Percentiles rank a stretch among this genome's conserved stretches.
phyloP scores from a whole-genome alignment of 139 green algal genomes.

The Coelastrella sp. region DNA sequence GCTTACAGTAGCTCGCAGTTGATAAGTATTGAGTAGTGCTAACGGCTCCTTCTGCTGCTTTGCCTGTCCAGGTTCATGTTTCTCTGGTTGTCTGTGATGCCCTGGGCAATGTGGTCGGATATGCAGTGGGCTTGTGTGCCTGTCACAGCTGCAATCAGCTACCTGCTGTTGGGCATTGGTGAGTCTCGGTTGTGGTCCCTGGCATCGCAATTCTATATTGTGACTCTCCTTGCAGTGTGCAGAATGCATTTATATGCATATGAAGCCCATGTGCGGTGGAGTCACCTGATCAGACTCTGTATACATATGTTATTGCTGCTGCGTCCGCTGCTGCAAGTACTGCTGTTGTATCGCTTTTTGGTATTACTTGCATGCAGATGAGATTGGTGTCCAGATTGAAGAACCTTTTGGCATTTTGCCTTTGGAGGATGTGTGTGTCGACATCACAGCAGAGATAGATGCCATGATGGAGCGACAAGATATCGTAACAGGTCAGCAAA shows the following conservation, averaged over 20 bases:
- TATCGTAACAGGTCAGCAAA: neutral
- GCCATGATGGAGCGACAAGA: conserved; percentile 47
- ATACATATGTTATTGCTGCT: neutral
- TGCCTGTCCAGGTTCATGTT: conserved; percentile 40
- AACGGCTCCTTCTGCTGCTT: neutral
- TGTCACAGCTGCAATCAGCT: conserved; percentile 28
- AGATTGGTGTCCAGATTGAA: conserved; percentile 53
- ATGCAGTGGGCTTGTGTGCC: conserved; percentile 33
- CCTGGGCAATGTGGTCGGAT: conserved; percentile 49
- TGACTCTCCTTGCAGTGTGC: neutral
- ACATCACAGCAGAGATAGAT: conserved; percentile 27
- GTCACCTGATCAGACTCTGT: neutral
- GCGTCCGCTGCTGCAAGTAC: neutral
- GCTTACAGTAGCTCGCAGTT: too few relatives aligned
- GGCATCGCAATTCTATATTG: neutral
- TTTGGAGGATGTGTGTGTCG: conserved; percentile 43
- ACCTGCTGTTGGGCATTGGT: conserved; percentile 50
- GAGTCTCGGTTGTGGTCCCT: neutral
- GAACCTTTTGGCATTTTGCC: conserved; percentile 50
- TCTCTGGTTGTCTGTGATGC: conserved; percentile 52
- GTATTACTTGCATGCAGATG: too few relatives aligned
- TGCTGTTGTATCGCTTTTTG: too few relatives aligned
- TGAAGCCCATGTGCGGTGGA: neutral
- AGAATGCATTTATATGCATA: neutral
- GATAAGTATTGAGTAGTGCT: too few relatives aligned